These are phyloP conservation scores for Xylariales sp. DNA, from an alignment of 2,329 filamentous ascomycete species.

Conservation along the genomic window DNA sequence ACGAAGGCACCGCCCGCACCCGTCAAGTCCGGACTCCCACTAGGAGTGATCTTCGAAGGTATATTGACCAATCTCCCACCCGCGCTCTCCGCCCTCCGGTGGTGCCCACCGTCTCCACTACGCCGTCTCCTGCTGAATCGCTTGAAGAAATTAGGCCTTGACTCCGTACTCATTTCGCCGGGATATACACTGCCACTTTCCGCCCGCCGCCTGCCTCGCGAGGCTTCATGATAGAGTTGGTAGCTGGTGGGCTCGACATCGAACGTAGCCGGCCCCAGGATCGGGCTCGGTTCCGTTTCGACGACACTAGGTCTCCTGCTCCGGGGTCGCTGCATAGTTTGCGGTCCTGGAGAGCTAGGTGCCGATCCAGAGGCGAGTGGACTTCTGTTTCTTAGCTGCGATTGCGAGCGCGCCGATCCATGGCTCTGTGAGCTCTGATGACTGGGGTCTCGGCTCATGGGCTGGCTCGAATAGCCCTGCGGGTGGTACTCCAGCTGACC, in stretches of 20 bases:
- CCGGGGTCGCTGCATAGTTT: conserved; percentile 19
- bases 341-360: conserved; percentile 18
- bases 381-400: conserved; percentile 7
- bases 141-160: conserved; percentile 5
- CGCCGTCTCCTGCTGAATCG: conserved; percentile 3
- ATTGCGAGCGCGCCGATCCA: conserved; percentile 17
- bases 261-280: conserved; percentile 18
- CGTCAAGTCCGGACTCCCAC: conserved; percentile 6
- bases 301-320: conserved; percentile 33
- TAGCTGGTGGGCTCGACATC: conserved; percentile 25
- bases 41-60: neutral
- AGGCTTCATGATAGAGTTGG: conserved; percentile 19
- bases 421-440: conserved; percentile 30
- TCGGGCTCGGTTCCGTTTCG: conserved; percentile 40
- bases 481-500: conserved; percentile 17
- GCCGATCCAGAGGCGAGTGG: conserved; percentile 7
- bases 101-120: neutral
- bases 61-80: conserved; percentile 4
- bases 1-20: neutral
- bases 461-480: conserved; percentile 43
- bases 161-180: neutral
- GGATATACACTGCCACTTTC: neutral
- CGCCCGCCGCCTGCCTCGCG: conserved; percentile 12
- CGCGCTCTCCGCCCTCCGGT: conserved; percentile 9
- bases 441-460: conserved; percentile 44